Base-by-base conservation (phyloP, 148 eudicot genomes). In the Fagopyrum homotropicum region DNA sequence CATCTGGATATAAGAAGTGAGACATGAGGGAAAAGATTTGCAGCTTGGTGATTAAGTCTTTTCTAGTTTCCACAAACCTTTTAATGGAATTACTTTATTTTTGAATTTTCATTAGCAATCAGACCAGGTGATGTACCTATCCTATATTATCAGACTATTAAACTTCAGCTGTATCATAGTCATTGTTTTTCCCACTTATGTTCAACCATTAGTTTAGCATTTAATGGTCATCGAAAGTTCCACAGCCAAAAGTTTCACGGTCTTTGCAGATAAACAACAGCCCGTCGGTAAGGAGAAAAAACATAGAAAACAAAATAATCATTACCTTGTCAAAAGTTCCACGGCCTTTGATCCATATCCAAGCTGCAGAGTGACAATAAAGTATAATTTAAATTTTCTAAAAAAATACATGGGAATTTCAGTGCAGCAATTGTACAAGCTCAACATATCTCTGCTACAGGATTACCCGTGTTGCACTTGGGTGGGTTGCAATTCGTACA, bases 401-500 rank as follows among this genome's bases (percentile, higher is more conserved):
- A 3, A 63, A 12, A n/a, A 4, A 19, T 40, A 9, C 46, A 40
- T 14, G 43, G 47, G 19, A 66, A 40, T 66, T 40, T 15, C 17
- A 66, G 16, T 63, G 45, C 69, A 49, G 12, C 52, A 8, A 9
- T 49, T 6, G 52, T 49, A 49, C 9, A 49, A 49, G 12, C 0
- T 12, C 52, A 35, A 43, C 46, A 66, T 17, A 66, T 14, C 19
- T 66, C 6, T 66, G 45, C 9, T 43, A 66, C 70, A 11, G 12
- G 7, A 14, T 12, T 82, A 94, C 98, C 96, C 88, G 82, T 97
- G 92, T 95, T 83, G 97, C 98, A 88, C 85, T 85, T 74, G 98
- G 98, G 85, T 95, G 98, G 64, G 98, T 90, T 69, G 98, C 98
- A 69, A 95, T 92, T 72, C 98, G 92, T 29, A 95, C 98, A 79